Base-by-base conservation (phyloP, 768 basidiomycete species). In the Tricholoma sp. region DNA sequence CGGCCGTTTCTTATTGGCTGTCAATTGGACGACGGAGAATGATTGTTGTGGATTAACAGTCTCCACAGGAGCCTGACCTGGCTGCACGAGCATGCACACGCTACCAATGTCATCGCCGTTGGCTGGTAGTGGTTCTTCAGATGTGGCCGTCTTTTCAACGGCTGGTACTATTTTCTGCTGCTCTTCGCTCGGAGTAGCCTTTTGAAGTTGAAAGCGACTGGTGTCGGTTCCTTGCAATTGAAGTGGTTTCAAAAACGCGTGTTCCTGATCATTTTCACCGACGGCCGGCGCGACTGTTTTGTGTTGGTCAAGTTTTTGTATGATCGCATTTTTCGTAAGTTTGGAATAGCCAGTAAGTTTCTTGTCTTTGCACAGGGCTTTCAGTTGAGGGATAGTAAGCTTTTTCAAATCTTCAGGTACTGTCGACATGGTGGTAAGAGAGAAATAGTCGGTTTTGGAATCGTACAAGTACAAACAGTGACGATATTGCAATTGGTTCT, bases 331-430 rank as follows among this genome's bases (percentile, higher is more conserved):
- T 66, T 89, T 89, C 39, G 69, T 65, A 17, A 88, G 78, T 65
- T 85, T 91, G 9, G 86, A 87, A 65, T 88, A 90, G 0, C 85
- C 85, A 42, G 73, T 64, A 24, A 90, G 71, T 18, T 76, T 72
- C 54, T 70, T 76, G 51, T 84, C 86, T 65, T 86, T 90, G 69
- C 87, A 91, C 12, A 89, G 57, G 3, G 76, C 76, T 63, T 83
- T 89, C 17, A 91, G 76, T 59, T 85, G 84, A 17, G 82, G 66
- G 9, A 88, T 83, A 7, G 82, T 86, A 2, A 86, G 66, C 63
- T 75, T 78, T 45, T 65, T 70, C n/a, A 78, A 64, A 20, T 67
- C 67, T n/a, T 64, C 62, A 53, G 63, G 47, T 13, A 61, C 60
- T 29, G 63, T 56, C 24, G 58, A 9, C 47, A 49, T 36, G 34